A percentile compares a stretch with the other conserved stretches of the same genome.
These are phyloP conservation scores for Crithidia mellificae DNA, from an alignment of 208 protist genomes.

Conservation along the genomic window DNA sequence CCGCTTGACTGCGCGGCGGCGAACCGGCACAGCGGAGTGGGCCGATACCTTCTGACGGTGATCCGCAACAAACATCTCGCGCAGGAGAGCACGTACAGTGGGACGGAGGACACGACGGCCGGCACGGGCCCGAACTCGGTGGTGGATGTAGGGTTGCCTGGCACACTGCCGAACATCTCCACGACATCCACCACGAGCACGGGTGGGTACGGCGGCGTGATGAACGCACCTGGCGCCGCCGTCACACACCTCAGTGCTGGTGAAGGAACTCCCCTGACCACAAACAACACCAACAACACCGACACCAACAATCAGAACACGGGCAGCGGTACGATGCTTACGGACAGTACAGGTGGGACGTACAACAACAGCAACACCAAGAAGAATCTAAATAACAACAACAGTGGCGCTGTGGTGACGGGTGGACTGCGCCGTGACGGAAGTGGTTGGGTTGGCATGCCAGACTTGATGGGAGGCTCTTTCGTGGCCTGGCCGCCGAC, in stretches of 20 bases:
- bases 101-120: background rate
- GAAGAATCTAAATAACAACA: no score
- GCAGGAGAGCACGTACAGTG: background rate
- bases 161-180: background rate
- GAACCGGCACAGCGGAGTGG: conserved; percentile 79
- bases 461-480: conserved; percentile 1
- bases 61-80: conserved; percentile 42
- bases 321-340: no score
- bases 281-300: no score
- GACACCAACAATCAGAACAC: no score
- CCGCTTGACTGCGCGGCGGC: conserved; percentile 82
- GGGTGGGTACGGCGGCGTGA: background rate
- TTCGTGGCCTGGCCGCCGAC: conserved; percentile 6
- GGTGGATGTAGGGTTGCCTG: background rate
- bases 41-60: conserved; percentile 58
- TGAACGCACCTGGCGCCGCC: no score
- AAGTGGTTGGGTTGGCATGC: conserved; percentile 8
- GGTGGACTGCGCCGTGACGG: conserved; percentile 7
- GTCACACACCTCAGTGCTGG: no score
- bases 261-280: no score
- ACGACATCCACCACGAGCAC: background rate
- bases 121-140: background rate
- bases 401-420: background rate
- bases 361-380: background rate
- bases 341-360: no score